phyloP scores from a whole-genome alignment of 2,329 filamentous ascomycete genomes.

The Cladosporium halotolerans region DNA sequence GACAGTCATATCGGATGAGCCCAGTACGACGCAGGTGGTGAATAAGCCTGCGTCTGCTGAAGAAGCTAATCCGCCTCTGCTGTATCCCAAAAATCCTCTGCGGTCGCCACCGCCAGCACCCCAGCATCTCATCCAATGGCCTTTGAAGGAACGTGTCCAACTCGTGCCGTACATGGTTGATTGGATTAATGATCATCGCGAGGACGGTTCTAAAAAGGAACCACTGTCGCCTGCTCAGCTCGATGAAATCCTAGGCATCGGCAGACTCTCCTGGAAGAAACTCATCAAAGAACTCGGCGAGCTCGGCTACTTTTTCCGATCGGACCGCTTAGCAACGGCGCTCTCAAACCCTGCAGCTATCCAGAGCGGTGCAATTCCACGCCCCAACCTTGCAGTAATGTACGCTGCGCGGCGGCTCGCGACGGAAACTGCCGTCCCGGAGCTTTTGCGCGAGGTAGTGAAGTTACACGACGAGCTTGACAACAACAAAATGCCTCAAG shows the following conservation, averaged over 20 bases:
- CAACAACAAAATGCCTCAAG: not conserved
- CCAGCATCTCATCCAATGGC: not conserved
- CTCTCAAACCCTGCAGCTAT: not conserved
- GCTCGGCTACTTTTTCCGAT: not conserved
- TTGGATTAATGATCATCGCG: not conserved
- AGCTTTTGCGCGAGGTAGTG: not conserved
- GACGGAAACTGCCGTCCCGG: not conserved
- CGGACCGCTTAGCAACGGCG: not conserved
- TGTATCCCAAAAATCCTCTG: not conserved
- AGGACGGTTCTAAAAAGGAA: not conserved
- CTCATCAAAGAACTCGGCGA: not conserved
- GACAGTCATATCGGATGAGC: not conserved
- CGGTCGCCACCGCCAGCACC: not conserved
- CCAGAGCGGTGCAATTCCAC: not conserved
- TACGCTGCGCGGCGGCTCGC: not conserved
- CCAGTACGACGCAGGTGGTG: too few species aligned
- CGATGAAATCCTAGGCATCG: not conserved
- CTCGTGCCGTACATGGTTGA: not conserved
- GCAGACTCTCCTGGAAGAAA: not conserved
- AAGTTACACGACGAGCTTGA: not conserved
- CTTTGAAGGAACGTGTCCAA: not conserved
- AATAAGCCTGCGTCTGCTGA: too few species aligned
- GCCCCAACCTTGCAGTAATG: not conserved
- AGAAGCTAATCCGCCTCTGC: too few species aligned
- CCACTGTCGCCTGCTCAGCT: not conserved